A percentile compares a stretch with the other conserved stretches of the same genome.
Conservation (phyloP, 2,329 filamentous ascomycete genomes). For the Aspergillus nomiae region DNA sequence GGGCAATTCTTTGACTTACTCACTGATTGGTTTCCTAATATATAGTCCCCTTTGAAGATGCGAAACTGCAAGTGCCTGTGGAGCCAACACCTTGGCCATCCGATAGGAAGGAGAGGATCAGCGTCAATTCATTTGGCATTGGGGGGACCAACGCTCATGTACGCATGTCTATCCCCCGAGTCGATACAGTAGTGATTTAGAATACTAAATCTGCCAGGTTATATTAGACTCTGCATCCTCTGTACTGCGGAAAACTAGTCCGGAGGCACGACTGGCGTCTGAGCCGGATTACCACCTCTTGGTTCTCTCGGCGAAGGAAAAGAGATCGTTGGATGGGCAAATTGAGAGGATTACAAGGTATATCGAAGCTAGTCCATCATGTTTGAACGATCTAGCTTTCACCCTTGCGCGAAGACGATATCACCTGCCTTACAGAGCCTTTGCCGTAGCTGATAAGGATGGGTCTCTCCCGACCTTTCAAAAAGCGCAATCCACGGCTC, state of each 20-base stretch:
- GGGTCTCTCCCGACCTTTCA: slow-evolving; percentile 5
- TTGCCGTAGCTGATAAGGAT: slow-evolving; percentile 8
- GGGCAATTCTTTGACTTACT: neutral
- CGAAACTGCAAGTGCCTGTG: slow-evolving; percentile 19
- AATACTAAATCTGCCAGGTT: neutral
- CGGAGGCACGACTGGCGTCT: neutral
- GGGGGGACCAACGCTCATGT: slow-evolving; percentile 29
- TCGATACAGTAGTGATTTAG: too few species aligned
- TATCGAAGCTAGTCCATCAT: neutral
- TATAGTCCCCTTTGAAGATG: slow-evolving; percentile 20
- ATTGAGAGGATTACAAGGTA: slow-evolving; percentile 11
- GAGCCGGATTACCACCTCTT: slow-evolving; percentile 8
- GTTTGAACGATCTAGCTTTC: slow-evolving; percentile 15
- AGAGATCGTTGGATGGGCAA: slow-evolving; percentile 14
- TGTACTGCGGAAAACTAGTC: neutral
- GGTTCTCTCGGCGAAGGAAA: slow-evolving; percentile 19
- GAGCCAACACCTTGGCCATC: slow-evolving; percentile 28
- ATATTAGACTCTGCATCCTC: slow-evolving; percentile 16
- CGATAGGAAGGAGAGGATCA: slow-evolving; percentile 25
- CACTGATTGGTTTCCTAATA: neutral
- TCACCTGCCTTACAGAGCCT: slow-evolving; percentile 18
- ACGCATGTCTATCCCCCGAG: neutral
- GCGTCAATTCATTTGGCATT: slow-evolving; percentile 39
- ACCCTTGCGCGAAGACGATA: slow-evolving; percentile 18
- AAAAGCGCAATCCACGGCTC: neutral